Evolutionary conservation across 345 rosid genomes (phyloP), one percentile per base, ranked within the genome.

Genomic region (Brassica incana): DNA sequence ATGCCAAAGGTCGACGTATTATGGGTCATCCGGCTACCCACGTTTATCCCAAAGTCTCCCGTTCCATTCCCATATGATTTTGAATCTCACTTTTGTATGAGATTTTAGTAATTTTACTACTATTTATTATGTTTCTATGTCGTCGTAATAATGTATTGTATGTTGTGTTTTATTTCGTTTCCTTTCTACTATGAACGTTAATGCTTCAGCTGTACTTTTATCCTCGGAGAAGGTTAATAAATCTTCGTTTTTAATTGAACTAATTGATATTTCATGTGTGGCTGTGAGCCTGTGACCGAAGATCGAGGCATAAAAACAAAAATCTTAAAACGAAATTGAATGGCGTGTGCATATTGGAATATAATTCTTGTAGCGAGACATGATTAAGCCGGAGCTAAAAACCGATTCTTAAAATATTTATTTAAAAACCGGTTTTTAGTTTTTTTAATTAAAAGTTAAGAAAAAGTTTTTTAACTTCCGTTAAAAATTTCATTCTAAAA

Each of bases 1-100:
- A 87, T 73, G 60, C 73, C 10, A 94, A 90, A 63, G 97, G 96
- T 52, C 88, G 94, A 4, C 88, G 90, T 30, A 89, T 91, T 63
- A 91, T 94, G 98, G 95, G 88, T 5, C 94, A 91, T 85, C 97
- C 95, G 0, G 94, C 91, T 25, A 78, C 91, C 8, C 91, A 89
- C 45, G 92, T 94, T 67, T 94, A 90, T 54, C 95, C 97, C 6
- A 52, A 75, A 4, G 92, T 90, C 61, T 69, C 73, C 14, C 82
- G 87, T 35, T 82, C 89, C 11, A 89, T 94, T 74, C 97, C 97
- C 36, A 85, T 91, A 15, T 91, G 78, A 50, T 5, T 68, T 29
- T 4, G 32, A 40, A 5, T 56, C 58, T 14, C 58, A 50, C 58
- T 4, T 50, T n/a, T 50, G 58, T 50, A 50, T 50, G 50, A 50